Evolutionary conservation across 2,329 filamentous ascomycete species (phyloP).

Genomic region (Botryotinia narcissicola): DNA sequence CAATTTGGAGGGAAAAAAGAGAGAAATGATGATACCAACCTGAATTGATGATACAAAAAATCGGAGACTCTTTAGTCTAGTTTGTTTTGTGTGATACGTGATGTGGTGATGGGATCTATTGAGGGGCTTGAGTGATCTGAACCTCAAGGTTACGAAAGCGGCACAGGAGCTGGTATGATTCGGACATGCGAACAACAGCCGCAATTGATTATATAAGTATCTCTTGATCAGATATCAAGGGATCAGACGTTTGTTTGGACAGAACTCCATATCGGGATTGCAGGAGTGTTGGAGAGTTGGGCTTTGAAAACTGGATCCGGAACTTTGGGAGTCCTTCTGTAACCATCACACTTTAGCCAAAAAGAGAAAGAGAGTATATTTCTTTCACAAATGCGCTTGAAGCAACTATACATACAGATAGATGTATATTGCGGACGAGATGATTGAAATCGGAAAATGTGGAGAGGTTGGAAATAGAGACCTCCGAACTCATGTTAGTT

Average conservation of each 20-base stretch:
- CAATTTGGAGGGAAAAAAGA: background rate
- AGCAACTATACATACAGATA: no score
- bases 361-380: fast-evolving
- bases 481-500: background rate
- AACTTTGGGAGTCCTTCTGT: background rate
- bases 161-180: background rate
- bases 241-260: background rate
- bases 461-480: no score
- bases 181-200: background rate
- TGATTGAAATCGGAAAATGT: no score
- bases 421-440: no score
- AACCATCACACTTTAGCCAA: fast-evolving
- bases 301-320: background rate
- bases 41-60: background rate
- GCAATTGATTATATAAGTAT: background rate
- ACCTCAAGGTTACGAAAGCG: background rate
- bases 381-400: no score
- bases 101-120: background rate
- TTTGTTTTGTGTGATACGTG: background rate
- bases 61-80: background rate
- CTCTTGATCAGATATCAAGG: background rate
- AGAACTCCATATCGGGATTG: background rate
- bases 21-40: background rate
- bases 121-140: background rate
- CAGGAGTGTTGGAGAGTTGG: background rate